Evolutionary conservation across 306 rosid genomes (phyloP).

Genomic region (Begonia fuchsioides): DNA sequence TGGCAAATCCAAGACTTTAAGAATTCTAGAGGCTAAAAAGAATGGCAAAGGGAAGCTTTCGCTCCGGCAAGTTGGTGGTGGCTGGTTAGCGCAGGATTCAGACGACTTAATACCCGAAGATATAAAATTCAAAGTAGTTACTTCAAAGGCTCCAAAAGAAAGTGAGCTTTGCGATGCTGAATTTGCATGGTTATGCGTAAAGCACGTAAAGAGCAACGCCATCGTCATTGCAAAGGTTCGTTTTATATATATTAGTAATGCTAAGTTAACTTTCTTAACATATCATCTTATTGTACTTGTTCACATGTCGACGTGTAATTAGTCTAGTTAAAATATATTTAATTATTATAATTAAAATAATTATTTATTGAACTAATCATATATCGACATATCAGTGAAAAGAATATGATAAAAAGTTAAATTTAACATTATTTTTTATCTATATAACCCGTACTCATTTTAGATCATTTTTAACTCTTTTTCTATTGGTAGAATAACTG

Average conservation of each 20-base stretch:
- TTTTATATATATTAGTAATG: no score
- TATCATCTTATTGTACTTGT: no score
- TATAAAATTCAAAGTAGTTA: slow-evolving; percentile 41
- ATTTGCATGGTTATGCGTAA: slow-evolving; percentile 84
- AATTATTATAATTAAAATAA: no score
- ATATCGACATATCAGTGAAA: no score
- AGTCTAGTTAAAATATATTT: no score
- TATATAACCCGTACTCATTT: no score
- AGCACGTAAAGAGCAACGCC: slow-evolving; percentile 94
- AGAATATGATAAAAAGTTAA: no score
- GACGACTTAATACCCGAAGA: slow-evolving; percentile 65
- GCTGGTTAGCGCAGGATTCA: slow-evolving; percentile 86
- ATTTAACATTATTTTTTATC: no score
- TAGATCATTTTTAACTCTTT: slow-evolving; percentile 5
- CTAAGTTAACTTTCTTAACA: no score
- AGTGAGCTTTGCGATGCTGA: slow-evolving; percentile 50
- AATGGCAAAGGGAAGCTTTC: slow-evolving; percentile 76
- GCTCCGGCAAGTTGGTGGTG: slow-evolving; percentile 90
- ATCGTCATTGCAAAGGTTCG: slow-evolving; percentile 78
- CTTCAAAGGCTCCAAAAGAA: slow-evolving; percentile 50
- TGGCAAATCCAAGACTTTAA: slow-evolving; percentile 65
- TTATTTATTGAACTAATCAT: no score
- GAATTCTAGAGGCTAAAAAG: slow-evolving; percentile 68
- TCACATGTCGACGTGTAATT: no score
- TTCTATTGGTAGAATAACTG: slow-evolving; percentile 47